Evolutionary conservation across 192 early-diverging fungal species (phyloP).

Genomic region (Geranomyces variabilis): DNA sequence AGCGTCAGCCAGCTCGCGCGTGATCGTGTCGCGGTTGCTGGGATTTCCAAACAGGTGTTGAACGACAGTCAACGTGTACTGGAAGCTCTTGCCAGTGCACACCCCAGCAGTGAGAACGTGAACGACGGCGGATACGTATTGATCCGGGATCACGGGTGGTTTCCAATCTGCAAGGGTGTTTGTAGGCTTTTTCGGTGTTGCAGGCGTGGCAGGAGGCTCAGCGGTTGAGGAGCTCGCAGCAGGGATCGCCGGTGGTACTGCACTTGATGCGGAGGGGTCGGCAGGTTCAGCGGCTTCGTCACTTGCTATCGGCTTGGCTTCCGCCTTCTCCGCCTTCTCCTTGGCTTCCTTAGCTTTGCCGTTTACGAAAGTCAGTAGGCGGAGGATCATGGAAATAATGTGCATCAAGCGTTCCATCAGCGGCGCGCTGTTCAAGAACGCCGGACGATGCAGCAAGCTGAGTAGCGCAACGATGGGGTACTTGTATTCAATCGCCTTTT

Average conservation of each 20-base stretch:
- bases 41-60: constrained; percentile 77
- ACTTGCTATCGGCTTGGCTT: background rate
- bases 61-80: constrained; percentile 87
- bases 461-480: constrained; percentile 76
- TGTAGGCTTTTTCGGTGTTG: constrained; percentile 25
- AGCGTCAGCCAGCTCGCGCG: constrained; percentile 73
- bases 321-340: constrained; percentile 17
- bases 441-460: constrained; percentile 79
- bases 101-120: constrained; percentile 88
- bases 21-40: constrained; percentile 66
- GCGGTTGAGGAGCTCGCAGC: constrained; percentile 5
- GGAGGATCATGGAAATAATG: constrained; percentile 77
- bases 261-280: background rate
- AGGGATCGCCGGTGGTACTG: background rate
- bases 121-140: constrained; percentile 81
- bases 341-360: constrained; percentile 20
- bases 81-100: constrained; percentile 92
- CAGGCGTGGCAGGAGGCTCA: constrained; percentile 9
- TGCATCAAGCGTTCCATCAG: constrained; percentile 90
- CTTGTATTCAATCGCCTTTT: constrained; percentile 37
- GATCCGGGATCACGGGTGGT: constrained; percentile 80
- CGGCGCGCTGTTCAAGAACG: constrained; percentile 76
- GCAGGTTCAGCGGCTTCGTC: constrained; percentile 1
- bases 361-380: constrained; percentile 62
- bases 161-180: constrained; percentile 53